Base-by-base conservation (phyloP, 306 rosid species). In the Acmispon strigosus region DNA sequence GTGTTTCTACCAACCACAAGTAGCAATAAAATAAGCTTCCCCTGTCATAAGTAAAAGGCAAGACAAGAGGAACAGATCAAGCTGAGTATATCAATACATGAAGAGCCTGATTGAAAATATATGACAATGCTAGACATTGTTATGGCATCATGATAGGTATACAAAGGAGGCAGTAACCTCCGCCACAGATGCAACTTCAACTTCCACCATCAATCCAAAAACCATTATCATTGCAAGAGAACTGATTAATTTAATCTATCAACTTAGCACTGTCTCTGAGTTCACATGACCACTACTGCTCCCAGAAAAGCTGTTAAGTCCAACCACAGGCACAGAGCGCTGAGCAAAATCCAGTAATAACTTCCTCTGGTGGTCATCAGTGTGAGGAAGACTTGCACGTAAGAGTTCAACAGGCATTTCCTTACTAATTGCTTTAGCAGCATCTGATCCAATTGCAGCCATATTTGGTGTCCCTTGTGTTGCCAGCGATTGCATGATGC, bases 231-330 rank as follows among this genome's bases (percentile, higher is more conserved):
- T 32, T 17, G 15, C 67, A 62, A 63, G 70, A 63, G 70, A 41
- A 42, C n/a, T 61, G 27, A 36, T 54, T 29, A 69, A 41, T 44
- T 43, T n/a, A n/a, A 34, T 13, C 67, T 13, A 64, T 83, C 83
- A 86, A 73, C 96, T 86, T 39, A 80, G 76, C 70, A 92, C 96
- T 14, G 96, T 90, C 75, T 90, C 98, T 1, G 98, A 86, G 84
- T 84, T 92, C 78, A 92, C 80, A 48, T 74, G 96, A 66, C 96
- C 85, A 8, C 80, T 52, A 41, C 90, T 85, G 55, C 88, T 81
- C 50, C 75, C 86, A 0, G 79, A 45, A 82, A 76, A 83, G 62
- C 54, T 73, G 62, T 73, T 73, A 48, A 88, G 58, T 45, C 76
- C 96, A 77, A 86, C 65, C 18, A 74, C 73, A 29, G 88, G 86